Percentiles rank a stretch among this genome's conserved stretches.
These are phyloP conservation scores for Massarina eburnea DNA, from an alignment of 2,329 filamentous ascomycete genomes.

Conservation along the genomic window DNA sequence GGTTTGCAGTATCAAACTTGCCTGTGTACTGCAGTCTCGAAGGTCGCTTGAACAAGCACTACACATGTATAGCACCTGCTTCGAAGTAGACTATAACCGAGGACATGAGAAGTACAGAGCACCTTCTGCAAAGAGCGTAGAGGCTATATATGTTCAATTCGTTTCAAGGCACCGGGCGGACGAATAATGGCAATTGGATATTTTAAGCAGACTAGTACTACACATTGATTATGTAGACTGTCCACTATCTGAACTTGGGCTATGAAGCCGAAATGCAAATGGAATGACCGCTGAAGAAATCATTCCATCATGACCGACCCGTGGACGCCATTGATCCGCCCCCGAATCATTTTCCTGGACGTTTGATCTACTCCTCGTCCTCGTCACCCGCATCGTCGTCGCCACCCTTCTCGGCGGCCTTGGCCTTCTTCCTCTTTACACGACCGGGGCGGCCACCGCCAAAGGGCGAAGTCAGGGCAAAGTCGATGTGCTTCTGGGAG, in stretches of 20 bases:
- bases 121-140: no score
- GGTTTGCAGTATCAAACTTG: no score
- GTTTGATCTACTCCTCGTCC: slow-evolving; percentile 64
- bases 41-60: no score
- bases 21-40: no score
- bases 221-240: slow-evolving; percentile 27
- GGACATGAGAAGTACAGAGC: no score
- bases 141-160: no score
- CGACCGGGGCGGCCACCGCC: slow-evolving; percentile 95
- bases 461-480: slow-evolving; percentile 94
- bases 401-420: slow-evolving; percentile 84
- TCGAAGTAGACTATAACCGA: no score
- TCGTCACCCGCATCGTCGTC: slow-evolving; percentile 85
- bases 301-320: slow-evolving; percentile 39
- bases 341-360: slow-evolving; percentile 29
- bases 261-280: slow-evolving; percentile 34
- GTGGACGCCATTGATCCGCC: slow-evolving; percentile 34
- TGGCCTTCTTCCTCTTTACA: slow-evolving; percentile 99
- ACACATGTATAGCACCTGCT: no score
- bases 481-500: slow-evolving; percentile 99
- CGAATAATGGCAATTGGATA: slow-evolving; percentile 34
- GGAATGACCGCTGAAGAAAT: slow-evolving; percentile 30
- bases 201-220: slow-evolving; percentile 36
- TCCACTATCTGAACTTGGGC: slow-evolving; percentile 30
- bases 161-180: no score